Conservation (phyloP, 1,284 basidiomycete genomes). For the Ustilago sp. region DNA sequence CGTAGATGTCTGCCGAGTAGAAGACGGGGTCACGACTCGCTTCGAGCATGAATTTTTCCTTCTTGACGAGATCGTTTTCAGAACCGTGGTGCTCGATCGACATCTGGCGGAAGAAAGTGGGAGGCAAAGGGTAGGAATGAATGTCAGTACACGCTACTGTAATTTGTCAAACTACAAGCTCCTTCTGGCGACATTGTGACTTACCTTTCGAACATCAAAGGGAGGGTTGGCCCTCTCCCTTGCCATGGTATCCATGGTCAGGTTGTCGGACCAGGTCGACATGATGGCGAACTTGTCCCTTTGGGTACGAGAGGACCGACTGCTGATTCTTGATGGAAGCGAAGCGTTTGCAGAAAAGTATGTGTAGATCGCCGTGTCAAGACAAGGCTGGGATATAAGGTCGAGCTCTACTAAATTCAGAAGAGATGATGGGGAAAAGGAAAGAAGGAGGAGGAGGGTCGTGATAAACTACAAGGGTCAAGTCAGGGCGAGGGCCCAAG, state of each 20-base stretch:
- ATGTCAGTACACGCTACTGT: not conserved
- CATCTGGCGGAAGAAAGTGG: constrained; percentile 50
- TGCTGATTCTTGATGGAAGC: not conserved
- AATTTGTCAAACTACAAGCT: constrained; percentile 34
- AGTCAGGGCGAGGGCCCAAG: not conserved
- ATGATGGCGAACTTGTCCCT: constrained; percentile 41
- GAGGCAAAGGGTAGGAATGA: not conserved
- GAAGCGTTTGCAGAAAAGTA: not conserved
- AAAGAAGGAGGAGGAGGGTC: not conserved
- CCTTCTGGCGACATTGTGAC: constrained; percentile 11
- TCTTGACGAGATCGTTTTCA: constrained; percentile 68
- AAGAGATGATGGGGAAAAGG: constrained; percentile 11
- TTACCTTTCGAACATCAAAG: constrained; percentile 72
- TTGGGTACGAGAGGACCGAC: constrained; percentile 32
- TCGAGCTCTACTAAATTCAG: not conserved
- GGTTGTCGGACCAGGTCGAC: constrained; percentile 53
- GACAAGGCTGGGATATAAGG: constrained; percentile 9
- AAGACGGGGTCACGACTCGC: constrained; percentile 73
- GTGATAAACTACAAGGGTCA: constrained; percentile 10
- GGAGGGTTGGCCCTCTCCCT: constrained; percentile 72
- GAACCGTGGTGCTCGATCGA: constrained; percentile 70
- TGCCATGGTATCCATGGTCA: constrained; percentile 69
- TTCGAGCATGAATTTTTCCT: constrained; percentile 71
- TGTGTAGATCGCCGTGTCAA: not conserved
- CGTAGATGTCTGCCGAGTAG: constrained; percentile 74